These are phyloP conservation scores for Cunninghamia lanceolata DNA, from an alignment of 75 land plant genomes.

Conservation along the genomic window DNA sequence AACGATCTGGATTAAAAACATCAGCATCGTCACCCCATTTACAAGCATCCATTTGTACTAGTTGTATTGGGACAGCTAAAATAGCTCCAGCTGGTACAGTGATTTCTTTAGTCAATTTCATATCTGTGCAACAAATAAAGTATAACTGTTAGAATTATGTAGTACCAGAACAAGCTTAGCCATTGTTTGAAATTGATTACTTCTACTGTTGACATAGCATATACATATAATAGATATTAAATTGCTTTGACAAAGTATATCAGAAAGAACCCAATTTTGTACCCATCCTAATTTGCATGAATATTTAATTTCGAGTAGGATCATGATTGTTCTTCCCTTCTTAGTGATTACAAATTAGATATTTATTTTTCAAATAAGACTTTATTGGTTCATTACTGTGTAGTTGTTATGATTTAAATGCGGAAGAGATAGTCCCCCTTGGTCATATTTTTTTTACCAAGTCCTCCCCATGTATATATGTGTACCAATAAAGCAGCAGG, in stretches of 20 bases:
- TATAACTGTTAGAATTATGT: not conserved
- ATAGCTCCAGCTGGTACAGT: slow-evolving; percentile 60
- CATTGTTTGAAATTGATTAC: not conserved
- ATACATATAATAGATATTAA: not conserved
- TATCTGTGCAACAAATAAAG: slow-evolving; percentile 25
- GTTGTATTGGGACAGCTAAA: slow-evolving; percentile 55
- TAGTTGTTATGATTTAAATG: too few species aligned
- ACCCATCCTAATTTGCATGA: not conserved
- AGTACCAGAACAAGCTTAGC: not conserved
- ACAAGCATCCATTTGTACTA: slow-evolving; percentile 52
- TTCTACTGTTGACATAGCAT: not conserved
- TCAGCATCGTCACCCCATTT: slow-evolving; percentile 60
- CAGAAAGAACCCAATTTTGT: not conserved
- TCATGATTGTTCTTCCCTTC: not conserved
- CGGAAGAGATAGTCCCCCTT: too few species aligned
- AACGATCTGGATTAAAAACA: slow-evolving; percentile 60
- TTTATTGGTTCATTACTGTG: too few species aligned
- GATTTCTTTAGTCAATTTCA: slow-evolving; percentile 29
- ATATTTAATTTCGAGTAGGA: not conserved
- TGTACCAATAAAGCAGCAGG: not conserved
- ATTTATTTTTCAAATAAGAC: too few species aligned
- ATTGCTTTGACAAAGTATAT: not conserved
- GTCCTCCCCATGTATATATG: not conserved
- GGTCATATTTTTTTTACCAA: too few species aligned
- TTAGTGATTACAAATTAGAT: not conserved